These are phyloP conservation scores for Oxyria digyna DNA, from an alignment of 148 eudicot species.

Conservation along the genomic window DNA sequence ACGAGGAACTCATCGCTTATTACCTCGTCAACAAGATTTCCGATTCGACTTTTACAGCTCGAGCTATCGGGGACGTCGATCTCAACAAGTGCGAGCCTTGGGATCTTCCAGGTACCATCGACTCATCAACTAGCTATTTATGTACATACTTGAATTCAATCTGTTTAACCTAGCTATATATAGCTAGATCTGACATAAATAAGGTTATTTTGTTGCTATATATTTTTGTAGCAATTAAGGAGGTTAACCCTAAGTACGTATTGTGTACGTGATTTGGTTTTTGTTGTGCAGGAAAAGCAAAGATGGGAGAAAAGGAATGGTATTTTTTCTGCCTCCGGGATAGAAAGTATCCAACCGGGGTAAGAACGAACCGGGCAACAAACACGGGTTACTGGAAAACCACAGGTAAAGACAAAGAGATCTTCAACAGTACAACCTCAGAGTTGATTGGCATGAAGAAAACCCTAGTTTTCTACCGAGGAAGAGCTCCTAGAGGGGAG, in stretches of 20 bases:
- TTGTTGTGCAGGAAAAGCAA: conserved; percentile 42
- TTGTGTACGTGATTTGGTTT: too few species aligned
- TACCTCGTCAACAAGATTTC: conserved; percentile 9
- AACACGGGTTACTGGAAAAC: conserved; percentile 95
- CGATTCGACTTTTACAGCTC: conserved; percentile 2
- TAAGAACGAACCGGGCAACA: conserved; percentile 79
- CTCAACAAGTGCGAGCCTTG: conserved; percentile 10
- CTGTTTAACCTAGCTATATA: too few species aligned
- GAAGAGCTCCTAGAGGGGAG: conserved; percentile 91
- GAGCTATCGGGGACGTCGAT: conserved; percentile 6
- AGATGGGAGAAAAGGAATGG: conserved; percentile 94
- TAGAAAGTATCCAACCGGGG: conserved; percentile 86
- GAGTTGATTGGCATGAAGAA: conserved; percentile 91
- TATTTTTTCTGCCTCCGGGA: conserved; percentile 81
- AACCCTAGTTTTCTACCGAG: conserved; percentile 77
- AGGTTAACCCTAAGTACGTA: too few species aligned
- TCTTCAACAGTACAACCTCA: conserved; percentile 41
- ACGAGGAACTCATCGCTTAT: conserved; percentile 9
- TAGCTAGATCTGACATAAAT: too few species aligned
- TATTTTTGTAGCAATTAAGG: too few species aligned
- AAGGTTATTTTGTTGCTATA: too few species aligned
- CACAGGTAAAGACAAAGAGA: conserved; percentile 91
- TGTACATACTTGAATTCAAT: too few species aligned
- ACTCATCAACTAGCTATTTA: too few species aligned
- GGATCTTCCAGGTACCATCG: conserved; percentile 9